Evolutionary conservation across 169 alveolate species (phyloP), one percentile per base, ranked within the genome.

Genomic region (Cryptosporidium baileyi): DNA sequence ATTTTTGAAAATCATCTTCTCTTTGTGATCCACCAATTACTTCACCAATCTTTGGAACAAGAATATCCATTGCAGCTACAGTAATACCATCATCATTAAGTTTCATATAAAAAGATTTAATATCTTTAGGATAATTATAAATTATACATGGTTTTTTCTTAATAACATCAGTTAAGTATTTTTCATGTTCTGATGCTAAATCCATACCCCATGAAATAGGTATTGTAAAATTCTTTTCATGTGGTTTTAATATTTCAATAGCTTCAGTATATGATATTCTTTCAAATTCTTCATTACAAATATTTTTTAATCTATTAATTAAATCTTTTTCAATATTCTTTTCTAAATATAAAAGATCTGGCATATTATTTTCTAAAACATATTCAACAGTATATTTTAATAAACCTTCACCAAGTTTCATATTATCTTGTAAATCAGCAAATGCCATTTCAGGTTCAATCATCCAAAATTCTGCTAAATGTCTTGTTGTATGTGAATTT

Each of bases 401-500:
- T 89, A 96, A 97, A 26, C 92, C 97, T 93, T 98, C 99, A 28
- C 99, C 99, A 19, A 96, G 88, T 49, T 94, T 96, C 99, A 98
- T 97, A 88, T 94, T 91, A 67, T 94, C 99, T 32, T 89, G 92
- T 30, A 97, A 89, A 62, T 96, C 98, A 26, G 97, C 97, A 90
- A 96, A 97, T 41, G 95, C 99, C 91, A 94, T 90, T 92, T 98
- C 99, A 13, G 99, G 99, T 89, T 98, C 99, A 40, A 98, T 96
- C 99, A 98, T 98, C 99, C 99, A 98, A 91, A 98, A 98, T 89
- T 98, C 99, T 7, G 99, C 99, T 52, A 97, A 90, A 90, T 97
- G 99, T 81, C 99, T 91, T 24, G 95, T 81, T 0, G 99, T 97
- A 82, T 96, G 99, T 22, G 99, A 96, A 90, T 95, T 96, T 89